Conservation (phyloP, 83 land plant species). For the Thuja plicata region DNA sequence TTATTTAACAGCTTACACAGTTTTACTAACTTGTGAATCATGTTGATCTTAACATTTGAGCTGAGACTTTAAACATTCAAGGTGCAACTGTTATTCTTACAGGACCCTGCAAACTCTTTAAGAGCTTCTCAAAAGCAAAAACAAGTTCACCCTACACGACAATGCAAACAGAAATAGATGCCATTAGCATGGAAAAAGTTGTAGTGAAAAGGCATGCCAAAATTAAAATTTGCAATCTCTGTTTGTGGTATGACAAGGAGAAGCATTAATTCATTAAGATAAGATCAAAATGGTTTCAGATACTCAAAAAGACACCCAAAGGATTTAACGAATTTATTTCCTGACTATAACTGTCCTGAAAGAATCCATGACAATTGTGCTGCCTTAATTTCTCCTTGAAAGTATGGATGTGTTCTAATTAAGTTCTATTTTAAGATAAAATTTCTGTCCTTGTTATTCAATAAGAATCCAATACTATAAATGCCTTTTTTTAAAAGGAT, state of each 20-base stretch:
- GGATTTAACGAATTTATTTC: constrained; percentile 87
- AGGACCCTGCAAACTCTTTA: constrained; percentile 79
- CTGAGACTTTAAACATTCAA: constrained; percentile 80
- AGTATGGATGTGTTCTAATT: constrained; percentile 16
- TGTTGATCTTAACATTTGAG: constrained; percentile 91
- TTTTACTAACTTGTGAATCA: constrained; percentile 76
- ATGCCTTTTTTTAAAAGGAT: no score
- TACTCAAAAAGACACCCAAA: constrained; percentile 83
- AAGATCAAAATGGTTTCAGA: background rate
- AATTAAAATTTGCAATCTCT: background rate
- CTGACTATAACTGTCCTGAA: constrained; percentile 68
- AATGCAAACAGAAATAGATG: background rate
- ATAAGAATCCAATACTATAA: no score
- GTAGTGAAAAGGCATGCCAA: background rate
- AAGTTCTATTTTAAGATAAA: background rate
- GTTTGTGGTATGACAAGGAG: background rate
- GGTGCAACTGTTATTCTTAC: constrained; percentile 85
- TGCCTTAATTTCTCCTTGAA: constrained; percentile 48
- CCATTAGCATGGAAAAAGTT: background rate
- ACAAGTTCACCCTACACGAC: constrained; percentile 85
- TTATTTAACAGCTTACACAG: background rate
- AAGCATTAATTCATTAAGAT: background rate
- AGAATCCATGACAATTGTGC: constrained; percentile 48
- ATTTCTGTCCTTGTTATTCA: background rate
- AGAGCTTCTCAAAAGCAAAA: constrained; percentile 83